Conservation (phyloP, 345 rosid genomes). For the Sisymbrium altissimum region DNA sequence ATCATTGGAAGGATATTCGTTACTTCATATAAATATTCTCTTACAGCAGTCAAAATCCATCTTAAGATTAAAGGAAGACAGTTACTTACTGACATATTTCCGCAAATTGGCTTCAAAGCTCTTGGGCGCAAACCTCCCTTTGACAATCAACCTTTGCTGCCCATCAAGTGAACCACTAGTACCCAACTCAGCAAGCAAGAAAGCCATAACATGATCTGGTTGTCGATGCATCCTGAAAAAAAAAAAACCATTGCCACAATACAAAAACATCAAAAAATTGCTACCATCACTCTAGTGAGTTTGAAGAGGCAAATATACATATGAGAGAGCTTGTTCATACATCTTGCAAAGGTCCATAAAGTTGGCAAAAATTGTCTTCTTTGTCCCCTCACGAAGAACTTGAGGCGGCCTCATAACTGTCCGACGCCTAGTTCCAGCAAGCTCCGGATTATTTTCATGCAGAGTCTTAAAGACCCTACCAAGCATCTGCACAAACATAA, state of each 20-base stretch:
- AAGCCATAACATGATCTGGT: constrained; percentile 77
- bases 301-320: not conserved
- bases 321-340: constrained; percentile 32
- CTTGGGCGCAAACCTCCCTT: constrained; percentile 76
- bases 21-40: not conserved
- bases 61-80: not conserved
- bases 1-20: not conserved
- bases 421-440: constrained; percentile 78
- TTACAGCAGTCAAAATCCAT: not conserved
- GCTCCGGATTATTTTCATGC: constrained; percentile 81
- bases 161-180: constrained; percentile 85
- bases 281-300: not conserved
- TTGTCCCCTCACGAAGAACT: constrained; percentile 91
- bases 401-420: constrained; percentile 94
- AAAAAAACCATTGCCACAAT: not conserved
- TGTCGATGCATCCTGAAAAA: constrained; percentile 73
- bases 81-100: constrained; percentile 64
- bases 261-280: not conserved
- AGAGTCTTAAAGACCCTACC: constrained; percentile 70
- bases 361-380: constrained; percentile 89
- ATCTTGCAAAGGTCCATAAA: constrained; percentile 92
- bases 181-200: constrained; percentile 76
- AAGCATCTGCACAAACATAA: constrained; percentile 56
- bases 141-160: constrained; percentile 76
- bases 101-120: constrained; percentile 65